Percentiles rank a stretch among this genome's conserved stretches.
Evolutionary conservation across 2,329 filamentous ascomycete species (phyloP).

Genomic region (Hypoxylon sp.): DNA sequence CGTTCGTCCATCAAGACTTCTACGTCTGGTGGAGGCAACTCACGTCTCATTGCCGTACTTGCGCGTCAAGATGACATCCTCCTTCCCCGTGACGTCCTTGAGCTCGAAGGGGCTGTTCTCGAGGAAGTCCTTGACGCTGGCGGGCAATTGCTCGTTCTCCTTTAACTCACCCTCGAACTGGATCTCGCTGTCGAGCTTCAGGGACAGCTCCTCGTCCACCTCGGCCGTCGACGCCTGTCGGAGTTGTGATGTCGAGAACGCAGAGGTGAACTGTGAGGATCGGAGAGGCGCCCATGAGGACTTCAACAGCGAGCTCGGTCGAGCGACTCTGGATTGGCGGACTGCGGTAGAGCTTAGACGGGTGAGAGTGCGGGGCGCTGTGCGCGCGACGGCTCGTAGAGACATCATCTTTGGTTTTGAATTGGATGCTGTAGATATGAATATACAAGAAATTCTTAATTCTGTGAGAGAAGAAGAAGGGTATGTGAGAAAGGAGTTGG

Average conservation of each 20-base stretch:
- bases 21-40: constrained; percentile 45
- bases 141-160: constrained; percentile 74
- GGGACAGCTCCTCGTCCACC: constrained; percentile 80
- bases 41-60: constrained; percentile 89
- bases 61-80: constrained; percentile 86
- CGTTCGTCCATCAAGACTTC: no score
- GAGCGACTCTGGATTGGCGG: constrained; percentile 59
- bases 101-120: constrained; percentile 86
- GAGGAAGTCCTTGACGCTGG: constrained; percentile 86
- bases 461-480: no score
- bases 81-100: constrained; percentile 81
- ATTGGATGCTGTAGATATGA: background rate
- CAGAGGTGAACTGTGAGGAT: constrained; percentile 52
- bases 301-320: constrained; percentile 59
- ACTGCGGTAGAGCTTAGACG: constrained; percentile 63
- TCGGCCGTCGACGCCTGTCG: constrained; percentile 55
- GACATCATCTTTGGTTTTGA: constrained; percentile 68
- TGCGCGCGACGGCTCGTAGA: constrained; percentile 70
- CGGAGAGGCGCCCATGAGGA: constrained; percentile 52
- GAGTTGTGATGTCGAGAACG: constrained; percentile 59
- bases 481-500: no score
- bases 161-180: constrained; percentile 84
- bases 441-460: no score
- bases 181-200: constrained; percentile 87
- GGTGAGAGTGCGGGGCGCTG: constrained; percentile 70